Evolutionary conservation across 352 stramenopile species (phyloP).

Genomic region (Chrysophaeum taylorii): DNA sequence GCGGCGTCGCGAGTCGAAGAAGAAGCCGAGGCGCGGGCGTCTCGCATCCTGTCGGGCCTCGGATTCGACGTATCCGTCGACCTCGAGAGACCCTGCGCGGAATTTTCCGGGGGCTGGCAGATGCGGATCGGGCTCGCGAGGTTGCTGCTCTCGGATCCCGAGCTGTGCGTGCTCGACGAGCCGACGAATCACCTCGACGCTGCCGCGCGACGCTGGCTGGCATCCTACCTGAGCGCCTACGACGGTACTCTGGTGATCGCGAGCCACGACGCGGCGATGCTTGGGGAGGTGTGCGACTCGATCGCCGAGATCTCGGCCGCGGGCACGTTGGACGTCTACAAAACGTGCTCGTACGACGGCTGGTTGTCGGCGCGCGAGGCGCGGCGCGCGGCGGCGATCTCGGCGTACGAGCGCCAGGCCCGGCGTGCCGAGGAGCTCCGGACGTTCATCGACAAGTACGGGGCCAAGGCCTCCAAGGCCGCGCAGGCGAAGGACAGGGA

Average conservation of each 20-base stretch:
- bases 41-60: constrained; percentile 83
- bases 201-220: constrained; percentile 86
- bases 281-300: constrained; percentile 71
- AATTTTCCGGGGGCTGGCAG: constrained; percentile 93
- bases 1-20: constrained; percentile 33
- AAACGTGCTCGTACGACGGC: constrained; percentile 51
- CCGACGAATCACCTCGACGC: constrained; percentile 97
- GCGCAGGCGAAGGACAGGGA: constrained; percentile 55
- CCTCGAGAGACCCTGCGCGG: constrained; percentile 78
- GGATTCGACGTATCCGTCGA: constrained; percentile 78
- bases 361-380: constrained; percentile 34
- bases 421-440: constrained; percentile 55
- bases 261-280: constrained; percentile 88
- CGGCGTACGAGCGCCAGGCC: constrained; percentile 51
- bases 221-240: constrained; percentile 89
- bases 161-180: constrained; percentile 93
- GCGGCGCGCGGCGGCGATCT: constrained; percentile 38
- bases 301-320: constrained; percentile 48
- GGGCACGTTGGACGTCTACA: constrained; percentile 49
- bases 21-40: constrained; percentile 66
- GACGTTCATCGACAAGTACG: constrained; percentile 54
- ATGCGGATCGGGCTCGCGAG: constrained; percentile 85
- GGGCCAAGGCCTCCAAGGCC: constrained; percentile 58
- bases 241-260: constrained; percentile 89
- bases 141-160: constrained; percentile 85